phyloP scores from a whole-genome alignment of 1,139 yeast genomes.

The Meyerozyma athensensis region DNA sequence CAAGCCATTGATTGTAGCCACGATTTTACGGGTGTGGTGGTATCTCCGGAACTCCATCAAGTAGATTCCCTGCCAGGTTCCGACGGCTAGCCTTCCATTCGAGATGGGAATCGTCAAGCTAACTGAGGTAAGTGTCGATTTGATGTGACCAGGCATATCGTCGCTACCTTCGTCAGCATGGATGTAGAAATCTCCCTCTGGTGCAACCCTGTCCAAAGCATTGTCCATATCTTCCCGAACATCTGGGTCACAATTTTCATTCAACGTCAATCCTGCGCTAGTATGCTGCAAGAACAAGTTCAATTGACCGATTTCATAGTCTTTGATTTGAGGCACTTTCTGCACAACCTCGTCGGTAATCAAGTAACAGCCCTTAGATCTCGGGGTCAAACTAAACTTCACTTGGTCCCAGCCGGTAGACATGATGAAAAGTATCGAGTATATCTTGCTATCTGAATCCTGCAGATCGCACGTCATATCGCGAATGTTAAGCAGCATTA shows the following conservation, averaged over 20 bases:
- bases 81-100: constrained; percentile 63
- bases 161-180: constrained; percentile 78
- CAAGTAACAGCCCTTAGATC: constrained; percentile 65
- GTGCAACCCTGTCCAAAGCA: constrained; percentile 61
- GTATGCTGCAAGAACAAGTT: constrained; percentile 74
- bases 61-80: constrained; percentile 86
- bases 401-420: constrained; percentile 45
- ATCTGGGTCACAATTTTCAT: constrained; percentile 79
- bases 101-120: constrained; percentile 62
- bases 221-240: constrained; percentile 66
- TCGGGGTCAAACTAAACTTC: constrained; percentile 51
- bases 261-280: constrained; percentile 69
- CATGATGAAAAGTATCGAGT: background rate
- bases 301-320: constrained; percentile 59
- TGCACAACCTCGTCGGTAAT: constrained; percentile 60
- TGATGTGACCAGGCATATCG: constrained; percentile 81
- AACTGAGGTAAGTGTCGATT: constrained; percentile 62
- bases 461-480: background rate
- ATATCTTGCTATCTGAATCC: background rate
- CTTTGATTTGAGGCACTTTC: constrained; percentile 54
- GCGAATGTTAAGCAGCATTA: background rate
- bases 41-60: constrained; percentile 66
- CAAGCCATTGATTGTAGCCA: constrained; percentile 70
- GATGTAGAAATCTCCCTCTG: constrained; percentile 60
- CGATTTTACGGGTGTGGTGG: constrained; percentile 58